Base-by-base conservation (phyloP, 2,329 filamentous ascomycete genomes). In the Xenoacremonium recifei region DNA sequence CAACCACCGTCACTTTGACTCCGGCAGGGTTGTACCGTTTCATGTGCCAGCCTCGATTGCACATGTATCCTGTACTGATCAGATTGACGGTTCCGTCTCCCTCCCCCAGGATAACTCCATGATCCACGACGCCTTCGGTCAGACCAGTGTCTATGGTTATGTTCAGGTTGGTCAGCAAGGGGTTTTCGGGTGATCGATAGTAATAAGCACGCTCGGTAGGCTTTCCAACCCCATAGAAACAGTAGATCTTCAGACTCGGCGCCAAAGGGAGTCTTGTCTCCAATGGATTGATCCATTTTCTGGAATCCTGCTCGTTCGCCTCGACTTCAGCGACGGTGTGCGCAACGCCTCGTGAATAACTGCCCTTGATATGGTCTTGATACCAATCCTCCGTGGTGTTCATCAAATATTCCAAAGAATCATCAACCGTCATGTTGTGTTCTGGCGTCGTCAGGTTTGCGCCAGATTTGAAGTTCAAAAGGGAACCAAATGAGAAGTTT, bases 191-290 rank as follows among this genome's bases (percentile, higher is more conserved):
- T 1, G 72, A 62, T 21, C 86, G 84, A 67, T 99, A 99, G 64
- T 87, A 99, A 64, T 97, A 99, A 13, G 84, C 84, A 42, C 92
- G 81, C 66, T 99, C 92, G 0, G 92, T 97, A 4, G 88, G 85
- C 63, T 97, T 99, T 3, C 92, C 92, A 4, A 96, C 82, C 16
- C 87, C 93, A 62, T 99, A 97, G 71, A 99, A 97, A 69, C 93
- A 97, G 68, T 91, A 97, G 11, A 99, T 89, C 63, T 96, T 96
- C 59, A 99, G 72, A 58, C 82, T 88, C 0, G 93, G 92, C 2
- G 93, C 92, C 16, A 89, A 75, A 0, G 93, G 93, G 0, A 97
- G 74, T 2, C 92, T 80, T 0, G 89, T 87, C 64, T 97, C 92
- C 1, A 97, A 79, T 0, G 93, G 93, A 60, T 99, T 99, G 47